Conservation (phyloP, 257 asterid genomes). For the Solanum microdontum region DNA sequence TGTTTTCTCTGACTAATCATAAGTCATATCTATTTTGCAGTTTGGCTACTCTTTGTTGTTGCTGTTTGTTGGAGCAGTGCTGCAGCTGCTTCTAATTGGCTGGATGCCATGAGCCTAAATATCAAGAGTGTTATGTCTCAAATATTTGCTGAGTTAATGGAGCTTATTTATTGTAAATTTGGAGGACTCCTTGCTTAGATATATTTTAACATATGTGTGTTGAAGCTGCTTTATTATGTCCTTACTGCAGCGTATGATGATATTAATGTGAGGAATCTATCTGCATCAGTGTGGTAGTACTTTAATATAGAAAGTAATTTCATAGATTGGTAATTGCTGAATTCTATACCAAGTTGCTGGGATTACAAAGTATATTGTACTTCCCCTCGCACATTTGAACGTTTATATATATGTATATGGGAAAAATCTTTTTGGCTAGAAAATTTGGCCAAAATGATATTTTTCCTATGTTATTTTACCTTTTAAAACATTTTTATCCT, state of each 20-base stretch:
- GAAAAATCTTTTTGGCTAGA: no score
- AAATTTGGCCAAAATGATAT: no score
- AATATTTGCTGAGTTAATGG: neutral
- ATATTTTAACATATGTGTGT: neutral
- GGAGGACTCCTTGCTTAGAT: no score
- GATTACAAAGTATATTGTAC: neutral
- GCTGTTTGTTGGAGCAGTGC: neutral
- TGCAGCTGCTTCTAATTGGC: constrained; percentile 10
- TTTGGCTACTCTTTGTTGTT: neutral
- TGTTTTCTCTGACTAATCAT: neutral
- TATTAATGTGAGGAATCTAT: neutral
- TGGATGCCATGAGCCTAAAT: neutral
- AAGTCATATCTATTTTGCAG: neutral
- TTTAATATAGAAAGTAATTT: no score
- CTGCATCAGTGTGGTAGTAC: neutral
- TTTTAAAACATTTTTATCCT: no score
- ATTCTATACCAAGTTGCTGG: neutral
- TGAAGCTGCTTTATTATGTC: neutral
- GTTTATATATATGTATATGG: no score
- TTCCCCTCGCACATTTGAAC: neutral
- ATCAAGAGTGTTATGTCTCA: neutral
- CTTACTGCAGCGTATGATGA: neutral
- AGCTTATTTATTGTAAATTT: neutral
- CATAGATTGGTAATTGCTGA: neutral
- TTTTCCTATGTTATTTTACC: no score